Percentiles rank a stretch among this genome's conserved stretches.
Evolutionary conservation across 805 yeast genomes (phyloP).

Genomic region (Ogataea trehalophila): DNA sequence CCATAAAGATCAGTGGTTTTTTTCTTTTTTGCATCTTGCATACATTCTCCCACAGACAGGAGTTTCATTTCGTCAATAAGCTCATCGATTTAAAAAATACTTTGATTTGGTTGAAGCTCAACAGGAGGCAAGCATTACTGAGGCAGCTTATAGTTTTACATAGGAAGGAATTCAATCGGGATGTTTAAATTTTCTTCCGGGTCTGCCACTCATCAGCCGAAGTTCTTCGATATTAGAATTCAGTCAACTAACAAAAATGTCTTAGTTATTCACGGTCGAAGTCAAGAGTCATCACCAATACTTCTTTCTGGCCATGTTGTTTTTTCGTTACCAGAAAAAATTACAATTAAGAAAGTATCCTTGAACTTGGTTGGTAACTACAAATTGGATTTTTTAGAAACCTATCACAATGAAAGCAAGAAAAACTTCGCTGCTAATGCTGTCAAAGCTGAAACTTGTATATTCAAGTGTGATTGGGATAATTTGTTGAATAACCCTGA

Average conservation of each 20-base stretch:
- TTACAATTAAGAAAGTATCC: conserved; percentile 35
- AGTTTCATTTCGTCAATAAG: too few species aligned
- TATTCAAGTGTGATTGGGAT: conserved; percentile 43
- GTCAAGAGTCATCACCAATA: conserved; percentile 39
- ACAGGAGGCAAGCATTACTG: too few species aligned
- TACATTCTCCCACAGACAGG: too few species aligned
- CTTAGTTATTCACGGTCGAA: conserved; percentile 39
- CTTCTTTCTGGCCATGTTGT: conserved; percentile 44
- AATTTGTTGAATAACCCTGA: conserved; percentile 37
- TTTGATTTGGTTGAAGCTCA: too few species aligned
- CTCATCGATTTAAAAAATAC: too few species aligned
- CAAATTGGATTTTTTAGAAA: conserved; percentile 36
- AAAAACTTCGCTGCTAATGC: conserved; percentile 27
- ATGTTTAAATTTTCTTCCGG: conserved; percentile 32
- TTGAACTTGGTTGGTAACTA: conserved; percentile 40
- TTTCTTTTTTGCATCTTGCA: too few species aligned
- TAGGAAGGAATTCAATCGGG: not conserved
- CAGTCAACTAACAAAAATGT: conserved; percentile 38
- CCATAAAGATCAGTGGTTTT: too few species aligned
- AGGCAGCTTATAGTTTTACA: not conserved
- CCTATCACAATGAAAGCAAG: conserved; percentile 25
- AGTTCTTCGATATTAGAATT: conserved; percentile 25
- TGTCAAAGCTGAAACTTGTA: conserved; percentile 35
- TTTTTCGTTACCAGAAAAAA: conserved; percentile 38
- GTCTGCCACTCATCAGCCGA: conserved; percentile 23